A percentile compares a stretch with the other conserved stretches of the same genome.
phyloP scores from a whole-genome alignment of 2,329 filamentous ascomycete species.

The Elsinoe necatrix region DNA sequence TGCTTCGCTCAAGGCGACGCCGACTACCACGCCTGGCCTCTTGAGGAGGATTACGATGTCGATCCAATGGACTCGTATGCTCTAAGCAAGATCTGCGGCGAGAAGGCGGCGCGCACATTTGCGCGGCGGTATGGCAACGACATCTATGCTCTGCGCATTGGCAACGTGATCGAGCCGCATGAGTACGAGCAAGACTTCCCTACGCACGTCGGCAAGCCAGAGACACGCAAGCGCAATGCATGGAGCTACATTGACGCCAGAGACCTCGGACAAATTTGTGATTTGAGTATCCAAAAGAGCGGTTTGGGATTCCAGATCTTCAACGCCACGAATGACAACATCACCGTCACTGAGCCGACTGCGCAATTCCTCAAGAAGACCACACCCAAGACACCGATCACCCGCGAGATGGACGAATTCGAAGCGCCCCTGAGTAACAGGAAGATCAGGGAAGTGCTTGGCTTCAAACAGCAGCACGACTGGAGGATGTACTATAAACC shows the following conservation, averaged over 20 bases:
- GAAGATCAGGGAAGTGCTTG: slow-evolving; percentile 52
- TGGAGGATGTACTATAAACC: slow-evolving; percentile 45
- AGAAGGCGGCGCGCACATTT: slow-evolving; percentile 50
- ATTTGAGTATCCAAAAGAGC: slow-evolving; percentile 44
- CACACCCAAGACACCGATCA: slow-evolving; percentile 45
- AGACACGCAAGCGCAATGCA: slow-evolving; percentile 47
- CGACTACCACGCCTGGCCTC: slow-evolving; percentile 50
- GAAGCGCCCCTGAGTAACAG: slow-evolving; percentile 54
- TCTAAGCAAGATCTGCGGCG: slow-evolving; percentile 51
- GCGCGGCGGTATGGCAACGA: slow-evolving; percentile 48
- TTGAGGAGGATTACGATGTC: slow-evolving; percentile 51
- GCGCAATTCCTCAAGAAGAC: slow-evolving; percentile 44
- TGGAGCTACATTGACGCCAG: slow-evolving; percentile 57
- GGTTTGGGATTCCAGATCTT: slow-evolving; percentile 56
- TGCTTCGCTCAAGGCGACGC: slow-evolving; percentile 52
- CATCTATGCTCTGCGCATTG: slow-evolving; percentile 54
- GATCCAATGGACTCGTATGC: slow-evolving; percentile 57
- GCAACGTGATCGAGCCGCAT: slow-evolving; percentile 53
- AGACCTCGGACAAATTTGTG: slow-evolving; percentile 54
- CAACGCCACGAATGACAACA: slow-evolving; percentile 56
- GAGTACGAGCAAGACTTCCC: slow-evolving; percentile 50
- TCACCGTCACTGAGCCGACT: slow-evolving; percentile 47
- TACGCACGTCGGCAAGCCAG: slow-evolving; percentile 43
- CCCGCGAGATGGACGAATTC: slow-evolving; percentile 47
- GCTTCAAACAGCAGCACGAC: slow-evolving; percentile 51